These are phyloP conservation scores for Hibiscus trionum DNA, from an alignment of 345 rosid genomes.

Conservation along the genomic window DNA sequence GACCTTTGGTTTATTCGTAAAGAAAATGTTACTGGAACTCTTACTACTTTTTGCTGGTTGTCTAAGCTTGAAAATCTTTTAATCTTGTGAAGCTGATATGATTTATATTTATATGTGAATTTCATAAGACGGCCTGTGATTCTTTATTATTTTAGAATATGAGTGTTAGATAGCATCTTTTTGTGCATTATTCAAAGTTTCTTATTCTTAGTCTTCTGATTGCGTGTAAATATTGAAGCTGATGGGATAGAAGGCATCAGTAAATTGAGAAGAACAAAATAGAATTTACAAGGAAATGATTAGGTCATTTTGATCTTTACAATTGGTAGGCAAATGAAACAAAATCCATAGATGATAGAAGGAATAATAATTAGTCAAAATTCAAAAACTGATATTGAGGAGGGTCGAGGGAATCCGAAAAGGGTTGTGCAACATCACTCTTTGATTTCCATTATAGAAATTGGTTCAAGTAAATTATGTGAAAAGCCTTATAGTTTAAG, in stretches of 20 bases:
- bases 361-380: background rate
- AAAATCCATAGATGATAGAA: background rate
- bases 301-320: constrained; percentile 1
- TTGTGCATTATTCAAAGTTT: background rate
- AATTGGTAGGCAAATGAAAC: constrained; percentile 15
- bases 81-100: background rate
- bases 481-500: background rate
- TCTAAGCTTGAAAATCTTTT: background rate
- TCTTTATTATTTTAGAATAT: background rate
- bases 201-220: background rate
- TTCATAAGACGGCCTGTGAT: background rate
- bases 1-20: background rate
- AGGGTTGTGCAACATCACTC: constrained; percentile 14
- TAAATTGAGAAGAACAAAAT: background rate
- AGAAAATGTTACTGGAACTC: background rate
- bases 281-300: background rate
- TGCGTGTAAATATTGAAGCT: background rate
- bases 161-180: background rate
- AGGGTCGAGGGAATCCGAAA: constrained; percentile 9
- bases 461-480: background rate
- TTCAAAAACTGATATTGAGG: background rate
- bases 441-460: background rate
- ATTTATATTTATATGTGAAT: background rate
- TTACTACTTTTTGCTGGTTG: background rate
- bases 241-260: background rate